Conservation (phyloP, 73 alveolate genomes). For the Urostyla sp. region DNA sequence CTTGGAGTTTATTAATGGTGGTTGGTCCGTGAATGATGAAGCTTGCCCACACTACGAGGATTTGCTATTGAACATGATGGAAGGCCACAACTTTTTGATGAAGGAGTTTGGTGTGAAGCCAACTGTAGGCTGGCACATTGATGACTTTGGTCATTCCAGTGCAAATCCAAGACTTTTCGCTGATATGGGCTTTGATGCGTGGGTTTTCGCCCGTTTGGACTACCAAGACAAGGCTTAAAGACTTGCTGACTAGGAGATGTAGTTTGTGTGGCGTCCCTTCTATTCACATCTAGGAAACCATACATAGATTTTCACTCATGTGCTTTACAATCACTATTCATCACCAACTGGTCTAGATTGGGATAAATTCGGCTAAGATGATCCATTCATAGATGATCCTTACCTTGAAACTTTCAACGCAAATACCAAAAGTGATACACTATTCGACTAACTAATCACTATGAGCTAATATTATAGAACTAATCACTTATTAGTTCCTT, state of each 20-base stretch:
- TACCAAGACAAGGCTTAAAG: constrained; percentile 86
- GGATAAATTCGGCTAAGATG: constrained; percentile 51
- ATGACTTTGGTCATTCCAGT: constrained; percentile 95
- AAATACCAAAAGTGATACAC: constrained; percentile 52
- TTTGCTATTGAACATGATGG: constrained; percentile 81
- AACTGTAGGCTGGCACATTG: constrained; percentile 95
- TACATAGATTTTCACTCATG: constrained; percentile 67
- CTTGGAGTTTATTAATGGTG: constrained; percentile 89
- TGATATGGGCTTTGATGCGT: constrained; percentile 96
- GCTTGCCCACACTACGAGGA: constrained; percentile 90
- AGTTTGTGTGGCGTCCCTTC: constrained; percentile 89
- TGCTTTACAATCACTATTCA: constrained; percentile 68
- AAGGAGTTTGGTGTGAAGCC: constrained; percentile 84
- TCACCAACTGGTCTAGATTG: constrained; percentile 73
- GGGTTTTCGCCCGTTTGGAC: constrained; percentile 94
- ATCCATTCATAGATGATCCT: constrained; percentile 47
- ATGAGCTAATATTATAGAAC: constrained; percentile 53
- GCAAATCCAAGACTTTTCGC: constrained; percentile 89
- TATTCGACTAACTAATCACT: constrained; percentile 36
- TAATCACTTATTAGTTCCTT: constrained; percentile 65
- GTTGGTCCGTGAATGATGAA: constrained; percentile 94
- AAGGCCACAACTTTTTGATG: constrained; percentile 89
- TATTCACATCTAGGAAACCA: constrained; percentile 1
- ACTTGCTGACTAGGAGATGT: constrained; percentile 76
- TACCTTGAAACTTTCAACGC: constrained; percentile 65